Conservation (phyloP, 2,329 filamentous ascomycete species). For the Colletotrichum somersetense region DNA sequence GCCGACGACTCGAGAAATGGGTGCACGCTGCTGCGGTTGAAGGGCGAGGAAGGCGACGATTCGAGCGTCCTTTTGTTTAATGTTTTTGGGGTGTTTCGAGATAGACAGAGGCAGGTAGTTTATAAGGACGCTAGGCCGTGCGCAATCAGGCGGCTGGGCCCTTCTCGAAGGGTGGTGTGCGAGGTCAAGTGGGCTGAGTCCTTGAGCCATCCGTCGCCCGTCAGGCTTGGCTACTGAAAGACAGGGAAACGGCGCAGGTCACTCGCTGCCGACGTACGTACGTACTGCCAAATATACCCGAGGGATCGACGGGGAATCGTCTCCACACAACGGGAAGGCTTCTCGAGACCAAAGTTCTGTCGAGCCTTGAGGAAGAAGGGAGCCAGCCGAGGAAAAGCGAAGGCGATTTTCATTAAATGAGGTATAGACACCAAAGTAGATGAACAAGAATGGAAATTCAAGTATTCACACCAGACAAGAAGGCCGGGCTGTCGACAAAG, state of each 20-base stretch:
- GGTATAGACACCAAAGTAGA: not conserved
- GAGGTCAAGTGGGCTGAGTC: slow-evolving; percentile 39
- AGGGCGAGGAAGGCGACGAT: not conserved
- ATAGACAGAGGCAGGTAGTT: not conserved
- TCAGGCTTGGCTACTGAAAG: slow-evolving; percentile 33
- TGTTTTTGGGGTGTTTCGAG: not conserved
- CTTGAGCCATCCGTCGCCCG: slow-evolving; percentile 21
- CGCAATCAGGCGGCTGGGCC: slow-evolving; percentile 19
- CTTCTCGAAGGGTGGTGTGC: slow-evolving; percentile 17
- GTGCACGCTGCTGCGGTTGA: not conserved
- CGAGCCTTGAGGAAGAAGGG: not conserved
- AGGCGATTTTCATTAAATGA: slow-evolving; percentile 22
- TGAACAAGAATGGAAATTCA: not conserved
- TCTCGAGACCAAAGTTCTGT: not conserved
- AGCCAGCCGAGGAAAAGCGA: slow-evolving; percentile 4
- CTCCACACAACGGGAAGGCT: not conserved
- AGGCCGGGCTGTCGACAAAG: slow-evolving; percentile 12
- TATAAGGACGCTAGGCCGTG: slow-evolving; percentile 3
- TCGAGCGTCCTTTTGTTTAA: not conserved
- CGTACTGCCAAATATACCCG: slow-evolving; percentile 5
- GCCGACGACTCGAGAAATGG: slow-evolving; percentile 1
- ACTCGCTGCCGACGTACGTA: slow-evolving; percentile 11
- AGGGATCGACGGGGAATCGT: slow-evolving; percentile 6
- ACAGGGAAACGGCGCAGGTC: slow-evolving; percentile 26
- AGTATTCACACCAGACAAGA: slow-evolving; percentile 18